Evolutionary conservation across 2,329 filamentous ascomycete genomes (phyloP), one percentile per base, ranked within the genome.

Genomic region (Sarocladium oryzae): DNA sequence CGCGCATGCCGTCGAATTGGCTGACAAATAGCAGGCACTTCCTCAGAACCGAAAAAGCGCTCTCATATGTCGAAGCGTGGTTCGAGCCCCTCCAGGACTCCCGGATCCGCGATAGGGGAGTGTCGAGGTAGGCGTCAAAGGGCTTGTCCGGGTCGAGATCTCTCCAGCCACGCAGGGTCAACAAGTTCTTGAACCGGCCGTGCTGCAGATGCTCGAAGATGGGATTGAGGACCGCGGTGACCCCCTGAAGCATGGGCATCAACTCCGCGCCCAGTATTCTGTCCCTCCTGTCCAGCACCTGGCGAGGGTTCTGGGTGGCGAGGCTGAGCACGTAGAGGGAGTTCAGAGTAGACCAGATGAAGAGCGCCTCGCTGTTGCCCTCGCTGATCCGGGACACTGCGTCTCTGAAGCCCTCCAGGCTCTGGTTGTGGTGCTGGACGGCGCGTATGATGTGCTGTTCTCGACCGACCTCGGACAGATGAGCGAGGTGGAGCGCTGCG

Each of bases 231-330:
- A 59, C 40, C 15, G 55, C 55, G 1, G 56, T 36, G 20, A 58
- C 37, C n/a, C 57, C 57, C 9, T 54, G 56, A 4, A 56, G 48
- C 55, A 58, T 59, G 6, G 54, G 54, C 18, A 58, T 57, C 55
- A 52, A 56, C 10, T 59, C 57, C 2, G 50, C 36, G 11, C 56
- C 55, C 2, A 59, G 49, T 2, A 56, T 38, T 3, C 52, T 51
- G 15, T 56, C 54, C 15, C 51, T 54, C 2, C 51, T 53, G 4
- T 33, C 32, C 26, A 40, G 32, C 2, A 45, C 28, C 15, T 51
- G 33, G 30, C 26, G n/a, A 2, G 51, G 46, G 7, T 35, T 21
- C 20, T 38, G 36, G 9, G 51, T 52, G 1, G 37, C 23, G 23
- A 57, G 54, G 13, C 51, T 52, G 7, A 37, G 16, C 35, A 37